A percentile compares a stretch with the other conserved stretches of the same genome.
Evolutionary conservation across 2,329 filamentous ascomycete species (phyloP).

Genomic region (Neofusicoccum laricinum): DNA sequence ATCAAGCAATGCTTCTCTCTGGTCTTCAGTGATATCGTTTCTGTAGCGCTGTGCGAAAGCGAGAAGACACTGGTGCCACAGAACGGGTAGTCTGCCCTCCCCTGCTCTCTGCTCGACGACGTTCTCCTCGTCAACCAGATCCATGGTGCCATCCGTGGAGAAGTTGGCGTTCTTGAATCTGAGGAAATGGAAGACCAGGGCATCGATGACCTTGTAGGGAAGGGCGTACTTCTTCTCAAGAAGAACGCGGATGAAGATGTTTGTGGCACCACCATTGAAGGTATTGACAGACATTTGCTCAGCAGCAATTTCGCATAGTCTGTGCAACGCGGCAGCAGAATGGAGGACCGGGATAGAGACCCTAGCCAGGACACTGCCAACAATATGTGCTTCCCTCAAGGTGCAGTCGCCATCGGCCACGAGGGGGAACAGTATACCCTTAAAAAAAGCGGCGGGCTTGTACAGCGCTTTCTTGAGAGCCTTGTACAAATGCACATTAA

Average conservation of each 20-base stretch:
- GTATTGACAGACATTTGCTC: constrained; percentile 80
- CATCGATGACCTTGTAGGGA: constrained; percentile 90
- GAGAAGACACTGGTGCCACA: constrained; percentile 93
- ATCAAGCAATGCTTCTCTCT: constrained; percentile 86
- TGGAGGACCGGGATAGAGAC: constrained; percentile 88
- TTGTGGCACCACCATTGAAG: constrained; percentile 86
- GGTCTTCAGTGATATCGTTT: constrained; percentile 94
- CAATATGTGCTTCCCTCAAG: constrained; percentile 84
- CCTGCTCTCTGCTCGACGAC: constrained; percentile 42
- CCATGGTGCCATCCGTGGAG: constrained; percentile 47
- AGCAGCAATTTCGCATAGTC: constrained; percentile 89
- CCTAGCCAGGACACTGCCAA: constrained; percentile 79
- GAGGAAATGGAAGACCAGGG: constrained; percentile 93
- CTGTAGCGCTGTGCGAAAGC: constrained; percentile 92
- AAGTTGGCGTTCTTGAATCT: constrained; percentile 72
- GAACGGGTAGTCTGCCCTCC: constrained; percentile 71
- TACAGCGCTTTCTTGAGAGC: constrained; percentile 88
- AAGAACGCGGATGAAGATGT: constrained; percentile 89
- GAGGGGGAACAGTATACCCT: constrained; percentile 89
- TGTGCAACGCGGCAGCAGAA: constrained; percentile 85
- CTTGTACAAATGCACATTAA: constrained; percentile 95
- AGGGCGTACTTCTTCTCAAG: constrained; percentile 97
- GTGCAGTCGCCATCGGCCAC: constrained; percentile 85
- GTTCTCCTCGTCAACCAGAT: constrained; percentile 8
- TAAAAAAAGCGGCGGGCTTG: constrained; percentile 95